Evolutionary conservation across 352 stramenopile species (phyloP).

Genomic region (Pythium aristosporum): DNA sequence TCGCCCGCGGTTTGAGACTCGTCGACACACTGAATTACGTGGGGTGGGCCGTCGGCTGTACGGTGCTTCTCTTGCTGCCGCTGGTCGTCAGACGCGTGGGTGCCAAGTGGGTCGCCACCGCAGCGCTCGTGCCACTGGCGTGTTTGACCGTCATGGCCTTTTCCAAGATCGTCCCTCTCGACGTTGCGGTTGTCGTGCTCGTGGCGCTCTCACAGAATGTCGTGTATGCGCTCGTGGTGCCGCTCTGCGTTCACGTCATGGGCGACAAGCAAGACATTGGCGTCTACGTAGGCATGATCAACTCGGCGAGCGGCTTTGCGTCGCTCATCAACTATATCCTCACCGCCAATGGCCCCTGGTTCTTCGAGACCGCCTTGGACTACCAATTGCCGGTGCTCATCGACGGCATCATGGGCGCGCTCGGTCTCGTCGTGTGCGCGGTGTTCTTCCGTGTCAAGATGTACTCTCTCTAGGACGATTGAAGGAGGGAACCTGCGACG

Average conservation of each 20-base stretch:
- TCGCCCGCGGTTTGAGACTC: constrained; percentile 42
- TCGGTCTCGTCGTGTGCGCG: background rate
- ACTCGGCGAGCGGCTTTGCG: background rate
- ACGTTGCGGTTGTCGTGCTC: constrained; percentile 41
- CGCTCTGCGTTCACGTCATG: background rate
- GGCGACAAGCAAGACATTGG: background rate
- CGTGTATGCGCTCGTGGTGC: background rate
- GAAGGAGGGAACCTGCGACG: too few species aligned
- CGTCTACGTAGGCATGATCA: background rate
- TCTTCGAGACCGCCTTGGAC: background rate
- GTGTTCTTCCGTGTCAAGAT: background rate
- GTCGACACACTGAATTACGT: constrained; percentile 33
- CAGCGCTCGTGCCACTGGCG: constrained; percentile 38
- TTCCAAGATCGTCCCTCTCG: constrained; percentile 31
- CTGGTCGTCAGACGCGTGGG: constrained; percentile 39
- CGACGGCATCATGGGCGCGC: background rate
- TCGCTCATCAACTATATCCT: background rate
- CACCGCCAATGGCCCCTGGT: background rate
- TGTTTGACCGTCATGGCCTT: constrained; percentile 49
- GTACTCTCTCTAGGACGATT: background rate
- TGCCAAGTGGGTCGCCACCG: constrained; percentile 30
- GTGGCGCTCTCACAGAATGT: constrained; percentile 6
- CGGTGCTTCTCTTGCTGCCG: constrained; percentile 37
- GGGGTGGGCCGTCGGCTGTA: constrained; percentile 38
- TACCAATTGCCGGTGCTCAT: background rate